Base-by-base conservation (phyloP, 2,329 filamentous ascomycete genomes). In the Penicillium sumatraense region DNA sequence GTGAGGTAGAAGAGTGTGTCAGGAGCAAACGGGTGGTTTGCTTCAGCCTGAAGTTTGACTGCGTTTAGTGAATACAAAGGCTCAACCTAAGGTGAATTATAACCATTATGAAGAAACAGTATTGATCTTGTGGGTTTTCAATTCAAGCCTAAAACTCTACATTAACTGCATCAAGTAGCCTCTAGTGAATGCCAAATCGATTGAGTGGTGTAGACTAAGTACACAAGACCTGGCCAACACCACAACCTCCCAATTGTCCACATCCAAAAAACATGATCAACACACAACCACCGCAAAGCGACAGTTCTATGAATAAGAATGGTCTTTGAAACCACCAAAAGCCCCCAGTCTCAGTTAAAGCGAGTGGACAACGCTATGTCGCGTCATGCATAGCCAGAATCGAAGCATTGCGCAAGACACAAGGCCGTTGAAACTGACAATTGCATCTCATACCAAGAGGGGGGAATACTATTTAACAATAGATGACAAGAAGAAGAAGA, bases 401-500 rank as follows among this genome's bases (percentile, higher is more conserved):
- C 24, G 16, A 45, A 40, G 18, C 10, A 24, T 18, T 27, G 40
- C 21, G 14, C 40, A 26, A 40, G 21, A 8, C n/a, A 36, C 2
- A n/a, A 35, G 4, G 16, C 14, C 20, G 4, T 24, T 13, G 6
- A 11, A 14, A 20, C 23, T n/a, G 35, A 41, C 24, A 6, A 27
- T 38, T 16, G 18, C 35, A 35, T 50, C 18, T 16, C 10, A 21
- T 20, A 3, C 11, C 16, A 46, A 46, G n/a, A n/a, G 8, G 21
- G 26, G 50, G 48, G 42, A 35, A 51, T 53, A 53, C 49, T 42
- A 51, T 47, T 54, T 62, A 47, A 58, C 13, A 59, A 54, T 48
- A 56, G 52, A 57, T 64, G 9, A 65, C 56, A 42, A 68, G 59
- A 58, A 69, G 29, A 31, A 69, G 59, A 48, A 72, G 57, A 60